Evolutionary conservation across 805 yeast genomes (phyloP).

Genomic region (Groenewaldozyma tartarivorans): DNA sequence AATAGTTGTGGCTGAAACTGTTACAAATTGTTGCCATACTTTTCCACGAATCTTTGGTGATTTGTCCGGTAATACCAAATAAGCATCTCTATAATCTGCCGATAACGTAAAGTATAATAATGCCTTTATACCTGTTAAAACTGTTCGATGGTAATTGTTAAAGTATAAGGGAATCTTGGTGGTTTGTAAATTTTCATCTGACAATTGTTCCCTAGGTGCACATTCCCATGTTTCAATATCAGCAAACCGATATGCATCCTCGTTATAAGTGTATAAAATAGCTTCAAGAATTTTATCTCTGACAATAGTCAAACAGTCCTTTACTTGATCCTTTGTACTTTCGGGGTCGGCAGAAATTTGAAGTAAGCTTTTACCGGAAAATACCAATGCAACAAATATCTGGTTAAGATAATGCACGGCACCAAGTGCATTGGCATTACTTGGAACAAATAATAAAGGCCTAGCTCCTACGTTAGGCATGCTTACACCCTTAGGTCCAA

Average conservation of each 20-base stretch:
- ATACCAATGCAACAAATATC: conserved; percentile 31
- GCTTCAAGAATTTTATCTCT: conserved; percentile 38
- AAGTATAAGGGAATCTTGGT: conserved; percentile 33
- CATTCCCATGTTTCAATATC: conserved; percentile 33
- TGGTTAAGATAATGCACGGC: conserved; percentile 43
- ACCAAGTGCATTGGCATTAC: conserved; percentile 52
- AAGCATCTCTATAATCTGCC: conserved; percentile 1
- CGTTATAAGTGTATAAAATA: conserved; percentile 41
- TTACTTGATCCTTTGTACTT: conserved; percentile 30
- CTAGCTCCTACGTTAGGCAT: not conserved
- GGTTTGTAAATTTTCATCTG: not conserved
- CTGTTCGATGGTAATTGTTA: conserved; percentile 29
- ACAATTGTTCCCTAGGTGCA: conserved; percentile 15
- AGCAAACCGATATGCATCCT: conserved; percentile 35
- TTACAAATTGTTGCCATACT: not conserved
- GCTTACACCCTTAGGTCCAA: not conserved
- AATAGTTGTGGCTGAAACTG: conserved; percentile 11
- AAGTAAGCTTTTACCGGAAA: conserved; percentile 35
- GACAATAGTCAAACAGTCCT: conserved; percentile 29
- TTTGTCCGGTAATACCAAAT: not conserved
- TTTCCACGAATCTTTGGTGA: not conserved
- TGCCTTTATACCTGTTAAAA: conserved; percentile 25
- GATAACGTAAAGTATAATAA: conserved; percentile 12
- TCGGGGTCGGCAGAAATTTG: conserved; percentile 34
- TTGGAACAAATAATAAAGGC: conserved; percentile 53